Conservation (phyloP, 768 basidiomycete species). For the Suillus tomentosus region DNA sequence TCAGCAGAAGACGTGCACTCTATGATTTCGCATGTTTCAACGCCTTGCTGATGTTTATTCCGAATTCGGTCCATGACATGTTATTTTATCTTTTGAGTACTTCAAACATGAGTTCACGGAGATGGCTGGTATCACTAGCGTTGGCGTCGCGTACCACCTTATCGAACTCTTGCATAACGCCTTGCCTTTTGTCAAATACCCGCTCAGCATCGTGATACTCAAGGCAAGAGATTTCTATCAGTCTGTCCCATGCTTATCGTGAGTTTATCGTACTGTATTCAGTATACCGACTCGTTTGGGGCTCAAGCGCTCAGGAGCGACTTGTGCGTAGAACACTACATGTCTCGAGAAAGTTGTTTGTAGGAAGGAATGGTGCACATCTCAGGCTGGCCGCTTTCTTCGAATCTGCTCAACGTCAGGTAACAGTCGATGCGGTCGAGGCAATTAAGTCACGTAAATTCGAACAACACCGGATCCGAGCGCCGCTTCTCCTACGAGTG, state of each 20-base stretch:
- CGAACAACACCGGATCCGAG: conserved; percentile 62
- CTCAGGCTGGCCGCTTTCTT: conserved; percentile 53
- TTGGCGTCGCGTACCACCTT: conserved; percentile 29
- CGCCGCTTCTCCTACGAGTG: conserved; percentile 28
- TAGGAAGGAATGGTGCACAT: conserved; percentile 81
- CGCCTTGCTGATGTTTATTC: too few relatives aligned
- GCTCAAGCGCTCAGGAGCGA: conserved; percentile 80
- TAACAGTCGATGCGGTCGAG: conserved; percentile 52
- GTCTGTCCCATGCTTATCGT: conserved; percentile 31
- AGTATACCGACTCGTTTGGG: conserved; percentile 31
- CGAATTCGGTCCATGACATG: too few relatives aligned
- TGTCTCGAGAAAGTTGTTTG: not conserved
- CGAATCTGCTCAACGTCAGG: conserved; percentile 42
- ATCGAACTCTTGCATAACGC: conserved; percentile 34
- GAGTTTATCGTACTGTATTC: conserved; percentile 7
- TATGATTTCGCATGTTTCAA: too few relatives aligned
- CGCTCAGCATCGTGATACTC: conserved; percentile 62
- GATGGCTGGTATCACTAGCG: too few relatives aligned
- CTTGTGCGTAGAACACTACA: conserved; percentile 44
- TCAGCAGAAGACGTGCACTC: too few relatives aligned
- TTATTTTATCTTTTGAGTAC: too few relatives aligned
- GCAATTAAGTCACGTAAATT: conserved; percentile 54
- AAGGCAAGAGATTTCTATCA: conserved; percentile 87
- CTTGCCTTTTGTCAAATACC: conserved; percentile 12
- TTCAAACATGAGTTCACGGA: too few relatives aligned